These are phyloP conservation scores for Wickerhamiella infanticola DNA, from an alignment of 1,139 yeast genomes.

Conservation along the genomic window DNA sequence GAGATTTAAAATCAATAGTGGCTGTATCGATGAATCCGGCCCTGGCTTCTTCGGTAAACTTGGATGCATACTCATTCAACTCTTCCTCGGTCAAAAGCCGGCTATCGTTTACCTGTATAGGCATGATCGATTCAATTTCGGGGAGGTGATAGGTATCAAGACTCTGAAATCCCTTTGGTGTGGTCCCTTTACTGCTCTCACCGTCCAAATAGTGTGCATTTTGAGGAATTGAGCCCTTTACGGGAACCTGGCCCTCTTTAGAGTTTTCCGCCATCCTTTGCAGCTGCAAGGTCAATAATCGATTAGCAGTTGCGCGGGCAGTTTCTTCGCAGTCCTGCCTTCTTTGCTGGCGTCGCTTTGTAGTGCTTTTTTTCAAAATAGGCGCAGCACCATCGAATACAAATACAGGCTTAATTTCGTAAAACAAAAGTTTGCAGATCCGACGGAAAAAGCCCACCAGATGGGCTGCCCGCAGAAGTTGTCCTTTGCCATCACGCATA, in stretches of 20 bases:
- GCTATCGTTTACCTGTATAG: conserved; percentile 35
- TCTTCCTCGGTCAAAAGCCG: conserved; percentile 66
- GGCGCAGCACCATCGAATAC: conserved; percentile 99
- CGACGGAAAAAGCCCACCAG: conserved; percentile 88
- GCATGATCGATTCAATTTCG: conserved; percentile 34
- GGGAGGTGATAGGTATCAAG: conserved; percentile 81
- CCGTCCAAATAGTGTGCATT: conserved; percentile 16
- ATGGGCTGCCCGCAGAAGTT: conserved; percentile 65
- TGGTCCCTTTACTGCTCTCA: neutral
- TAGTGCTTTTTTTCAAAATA: conserved; percentile 57
- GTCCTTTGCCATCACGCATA: conserved; percentile 75
- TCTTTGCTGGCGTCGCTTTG: conserved; percentile 60
- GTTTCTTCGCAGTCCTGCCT: conserved; percentile 32
- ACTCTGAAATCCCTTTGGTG: neutral
- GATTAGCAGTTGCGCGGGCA: conserved; percentile 63
- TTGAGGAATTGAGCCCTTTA: conserved; percentile 21
- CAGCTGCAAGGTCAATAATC: conserved; percentile 62
- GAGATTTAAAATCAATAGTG: conserved; percentile 26
- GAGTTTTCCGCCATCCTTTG: conserved; percentile 30
- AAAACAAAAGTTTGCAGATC: conserved; percentile 75
- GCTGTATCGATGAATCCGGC: conserved; percentile 17
- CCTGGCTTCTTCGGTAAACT: conserved; percentile 39
- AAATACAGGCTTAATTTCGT: conserved; percentile 84
- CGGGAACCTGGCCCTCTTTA: conserved; percentile 1
- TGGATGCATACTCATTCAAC: conserved; percentile 42